Evolutionary conservation across 2,329 filamentous ascomycete species (phyloP), one percentile per base, ranked within the genome.

Genomic region (Penicillium freii): DNA sequence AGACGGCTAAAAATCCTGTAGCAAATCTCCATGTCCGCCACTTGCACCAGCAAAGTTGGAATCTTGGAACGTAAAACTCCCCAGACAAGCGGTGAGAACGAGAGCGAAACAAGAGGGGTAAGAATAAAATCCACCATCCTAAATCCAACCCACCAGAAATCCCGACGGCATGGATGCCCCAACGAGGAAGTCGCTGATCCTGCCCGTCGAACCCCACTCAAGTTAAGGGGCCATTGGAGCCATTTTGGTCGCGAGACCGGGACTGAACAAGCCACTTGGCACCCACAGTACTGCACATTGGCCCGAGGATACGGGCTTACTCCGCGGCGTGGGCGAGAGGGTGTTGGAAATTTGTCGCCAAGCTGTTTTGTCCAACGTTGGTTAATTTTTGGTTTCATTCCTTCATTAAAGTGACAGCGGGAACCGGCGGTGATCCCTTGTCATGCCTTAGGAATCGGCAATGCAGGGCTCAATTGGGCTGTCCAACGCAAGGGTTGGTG

Each of bases 131-230:
- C 53, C 5, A 47, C 27, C 5, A 29, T 11, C 29, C 39, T 33
- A 31, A 61, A 60, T 53, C 40, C 49, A 53, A 59, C 43, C 60
- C 58, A 60, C 55, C 42, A 50, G 31, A 58, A 59, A 51, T 63
- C 61, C 63, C 64, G 61, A 65, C 47, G 53, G 55, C 57, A 59
- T 51, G 64, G 65, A 57, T 53, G 51, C 51, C 58, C 31, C 61
- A 66, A 66, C 60, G 60, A 66, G 60, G 52, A 56, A 55, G 44
- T 45, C 55, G 63, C 54, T 64, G 64, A 66, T 66, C 63, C 33
- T 62, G 57, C 42, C 56, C 49, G 52, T 62, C 49, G n/a, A 57
- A 51, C 61, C 62, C 63, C 63, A 63, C 58, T 60, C 54, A 39
- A 50, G 44, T 47, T 56, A 50, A 56, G 53, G 55, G 55, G 51